Evolutionary conservation across 805 yeast genomes (phyloP), one percentile per base, ranked within the genome.

Genomic region (Wickerhamomyces chambardii): DNA sequence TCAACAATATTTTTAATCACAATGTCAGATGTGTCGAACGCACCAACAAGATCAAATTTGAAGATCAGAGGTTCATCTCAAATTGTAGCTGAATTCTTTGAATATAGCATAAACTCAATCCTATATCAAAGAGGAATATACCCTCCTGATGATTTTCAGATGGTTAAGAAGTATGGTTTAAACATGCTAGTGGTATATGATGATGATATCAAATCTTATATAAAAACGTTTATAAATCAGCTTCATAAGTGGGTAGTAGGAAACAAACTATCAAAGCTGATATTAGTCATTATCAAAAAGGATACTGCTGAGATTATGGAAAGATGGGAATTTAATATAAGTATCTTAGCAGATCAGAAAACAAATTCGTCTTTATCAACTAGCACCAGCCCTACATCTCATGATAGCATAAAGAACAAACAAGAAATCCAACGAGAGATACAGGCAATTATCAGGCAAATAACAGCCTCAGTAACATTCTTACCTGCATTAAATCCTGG

Each of bases 41-140:
- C 51, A 15, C 69, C 68, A 19, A 59, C 64, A 11, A 44, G 66
- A 32, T 64, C 76, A 68, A 73, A 46, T 51, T 76, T 36, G 6
- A 38, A 59, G 1, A 55, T 63, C 11, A 78, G 78, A 46, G 96
- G 95, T 11, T 82, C 94, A 0, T 76, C 94, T 10, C 75, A 77
- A 42, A 66, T 75, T 0, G 85, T 87, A 1, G 73, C 90, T 1
- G 96, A 86, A 56, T 86, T 84, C 58, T 84, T 89, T 48, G 78
- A 84, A 47, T 84, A 76, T 53, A 73, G 90, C 36, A 78, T 89
- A 35, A 81, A 85, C 51, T 75, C 79, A 32, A 84, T 89, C 18
- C 68, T 90, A 5, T 89, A 81, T 54, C 97, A 90, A 55, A 63
- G 97, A 35, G 95, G 95, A 0, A 78, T 89, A 15, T 89, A 89